A percentile compares a stretch with the other conserved stretches of the same genome.
Evolutionary conservation across 2,329 filamentous ascomycete genomes (phyloP).

Genomic region (Paraphaeosphaeria sporulosa): DNA sequence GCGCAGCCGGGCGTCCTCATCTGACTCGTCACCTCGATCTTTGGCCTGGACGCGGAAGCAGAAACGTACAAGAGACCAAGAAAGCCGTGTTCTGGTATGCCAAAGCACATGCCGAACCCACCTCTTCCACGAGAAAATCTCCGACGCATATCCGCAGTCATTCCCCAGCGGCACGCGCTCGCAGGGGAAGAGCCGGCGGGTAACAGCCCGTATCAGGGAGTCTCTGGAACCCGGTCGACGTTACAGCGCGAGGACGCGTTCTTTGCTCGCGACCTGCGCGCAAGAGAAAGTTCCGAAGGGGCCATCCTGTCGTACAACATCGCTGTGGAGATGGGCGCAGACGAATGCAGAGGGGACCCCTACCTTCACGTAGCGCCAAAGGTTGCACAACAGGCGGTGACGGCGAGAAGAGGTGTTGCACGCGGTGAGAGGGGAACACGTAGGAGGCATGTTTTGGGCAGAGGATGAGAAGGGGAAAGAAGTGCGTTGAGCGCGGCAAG

Average conservation of each 20-base stretch:
- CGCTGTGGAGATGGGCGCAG: neutral
- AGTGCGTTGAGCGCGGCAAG: too few relatives aligned
- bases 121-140: neutral
- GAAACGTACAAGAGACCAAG: neutral
- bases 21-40: neutral
- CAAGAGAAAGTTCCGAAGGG: conserved; percentile 11
- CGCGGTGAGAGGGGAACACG: neutral
- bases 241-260: conserved; percentile 18
- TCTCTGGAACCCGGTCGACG: conserved; percentile 15
- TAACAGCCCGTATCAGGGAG: conserved; percentile 1
- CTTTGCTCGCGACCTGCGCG: conserved; percentile 6
- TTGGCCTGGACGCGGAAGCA: neutral
- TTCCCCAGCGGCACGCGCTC: neutral
- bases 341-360: neutral
- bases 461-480: neutral
- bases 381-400: conserved; percentile 20
- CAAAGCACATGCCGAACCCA: neutral
- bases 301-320: conserved; percentile 18
- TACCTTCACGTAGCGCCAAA: neutral
- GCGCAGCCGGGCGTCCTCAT: conserved; percentile 11
- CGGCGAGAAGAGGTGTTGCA: conserved; percentile 12
- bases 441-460: neutral
- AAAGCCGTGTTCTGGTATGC: neutral
- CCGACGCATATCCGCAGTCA: neutral
- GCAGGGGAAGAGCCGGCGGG: neutral